A percentile compares a stretch with the other conserved stretches of the same genome.
Conservation (phyloP, 2,329 filamentous ascomycete genomes). For the Pleurostoma richardsiae region DNA sequence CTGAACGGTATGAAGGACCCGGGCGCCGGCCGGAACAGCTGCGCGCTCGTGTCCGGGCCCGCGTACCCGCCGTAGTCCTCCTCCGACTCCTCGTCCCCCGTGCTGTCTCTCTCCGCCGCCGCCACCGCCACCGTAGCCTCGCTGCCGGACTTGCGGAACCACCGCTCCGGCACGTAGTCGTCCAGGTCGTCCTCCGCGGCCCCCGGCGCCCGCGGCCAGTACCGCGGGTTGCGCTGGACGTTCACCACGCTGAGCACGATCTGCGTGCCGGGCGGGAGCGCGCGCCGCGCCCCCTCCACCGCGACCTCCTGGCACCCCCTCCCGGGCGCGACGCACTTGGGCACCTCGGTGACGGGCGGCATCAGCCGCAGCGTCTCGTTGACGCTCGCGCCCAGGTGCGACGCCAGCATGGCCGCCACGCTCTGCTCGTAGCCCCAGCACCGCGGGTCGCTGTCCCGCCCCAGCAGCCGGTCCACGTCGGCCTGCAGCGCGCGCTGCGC, state of each 20-base stretch:
- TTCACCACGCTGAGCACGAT: constrained; percentile 53
- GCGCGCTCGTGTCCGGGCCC: constrained; percentile 55
- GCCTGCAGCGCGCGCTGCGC: constrained; percentile 62
- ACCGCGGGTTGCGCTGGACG: constrained; percentile 63
- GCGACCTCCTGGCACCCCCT: constrained; percentile 49
- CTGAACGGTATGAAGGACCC: constrained; percentile 56
- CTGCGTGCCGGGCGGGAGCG: constrained; percentile 50
- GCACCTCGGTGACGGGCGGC: constrained; percentile 66
- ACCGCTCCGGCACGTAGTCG: constrained; percentile 68
- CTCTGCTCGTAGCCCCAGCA: constrained; percentile 68
- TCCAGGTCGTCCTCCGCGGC: constrained; percentile 52
- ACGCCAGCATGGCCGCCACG: constrained; percentile 60
- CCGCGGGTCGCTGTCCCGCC: constrained; percentile 42
- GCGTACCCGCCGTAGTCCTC: constrained; percentile 55
- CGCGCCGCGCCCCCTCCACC: constrained; percentile 51
- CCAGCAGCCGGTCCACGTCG: constrained; percentile 64
- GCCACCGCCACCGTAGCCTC: background rate
- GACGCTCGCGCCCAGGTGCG: constrained; percentile 69
- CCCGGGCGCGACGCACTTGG: constrained; percentile 53
- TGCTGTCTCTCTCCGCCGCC: constrained; percentile 10
- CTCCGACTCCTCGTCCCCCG: constrained; percentile 18
- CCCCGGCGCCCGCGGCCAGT: constrained; percentile 59
- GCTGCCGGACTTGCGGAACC: constrained; percentile 43
- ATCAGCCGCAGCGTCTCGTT: constrained; percentile 72
- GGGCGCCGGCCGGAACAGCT: constrained; percentile 54